Conservation (phyloP, 1,139 yeast genomes). For the Suhomyces bolitotheri region DNA sequence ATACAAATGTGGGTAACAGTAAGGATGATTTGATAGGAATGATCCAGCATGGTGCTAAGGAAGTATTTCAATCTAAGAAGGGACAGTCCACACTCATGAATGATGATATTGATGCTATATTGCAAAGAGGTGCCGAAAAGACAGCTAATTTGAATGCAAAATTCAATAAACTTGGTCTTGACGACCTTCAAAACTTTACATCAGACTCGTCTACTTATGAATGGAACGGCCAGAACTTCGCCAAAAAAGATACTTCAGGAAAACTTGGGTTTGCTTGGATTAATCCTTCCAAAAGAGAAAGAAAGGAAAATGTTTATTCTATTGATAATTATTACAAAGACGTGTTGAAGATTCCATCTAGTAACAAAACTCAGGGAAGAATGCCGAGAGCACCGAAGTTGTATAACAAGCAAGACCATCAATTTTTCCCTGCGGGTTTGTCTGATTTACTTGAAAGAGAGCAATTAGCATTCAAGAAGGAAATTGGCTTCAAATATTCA, state of each 20-base stretch:
- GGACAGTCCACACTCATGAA: slow-evolving; percentile 46
- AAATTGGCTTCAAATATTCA: slow-evolving; percentile 69
- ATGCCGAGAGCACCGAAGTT: slow-evolving; percentile 71
- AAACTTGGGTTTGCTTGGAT: slow-evolving; percentile 67
- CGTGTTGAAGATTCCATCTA: slow-evolving; percentile 48
- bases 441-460: slow-evolving; percentile 72
- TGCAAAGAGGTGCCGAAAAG: slow-evolving; percentile 76
- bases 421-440: slow-evolving; percentile 73
- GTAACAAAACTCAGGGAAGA: slow-evolving; percentile 18
- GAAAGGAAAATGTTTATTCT: slow-evolving; percentile 86
- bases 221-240: slow-evolving; percentile 96
- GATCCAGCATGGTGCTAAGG: slow-evolving; percentile 97
- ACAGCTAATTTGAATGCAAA: slow-evolving; percentile 66
- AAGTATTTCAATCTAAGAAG: slow-evolving; percentile 61
- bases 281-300: slow-evolving; percentile 84
- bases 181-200: slow-evolving; percentile 86
- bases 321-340: slow-evolving; percentile 88
- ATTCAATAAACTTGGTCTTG: slow-evolving; percentile 82
- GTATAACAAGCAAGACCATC: slow-evolving; percentile 79
- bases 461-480: slow-evolving; percentile 72
- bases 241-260: slow-evolving; percentile 54
- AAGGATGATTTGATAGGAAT: slow-evolving; percentile 87
- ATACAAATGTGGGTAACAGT: slow-evolving; percentile 50
- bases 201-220: slow-evolving; percentile 90
- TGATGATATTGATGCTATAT: slow-evolving; percentile 77